Conservation (phyloP, 2,329 filamentous ascomycete genomes). For the Diatrype stigma region DNA sequence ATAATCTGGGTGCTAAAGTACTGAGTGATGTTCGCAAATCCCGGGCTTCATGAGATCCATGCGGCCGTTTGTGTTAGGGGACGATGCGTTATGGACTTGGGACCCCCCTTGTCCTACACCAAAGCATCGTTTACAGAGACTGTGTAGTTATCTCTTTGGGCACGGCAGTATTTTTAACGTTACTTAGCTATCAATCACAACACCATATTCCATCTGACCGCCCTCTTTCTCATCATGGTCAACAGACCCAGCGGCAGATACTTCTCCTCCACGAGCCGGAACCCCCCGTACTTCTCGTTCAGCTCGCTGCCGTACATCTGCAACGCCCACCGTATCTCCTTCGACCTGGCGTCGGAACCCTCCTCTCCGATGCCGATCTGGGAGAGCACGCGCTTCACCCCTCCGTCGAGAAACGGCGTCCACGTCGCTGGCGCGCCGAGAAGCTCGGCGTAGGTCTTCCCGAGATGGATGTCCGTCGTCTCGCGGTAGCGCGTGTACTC, state of each 20-base stretch:
- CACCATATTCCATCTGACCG: slow-evolving; percentile 37
- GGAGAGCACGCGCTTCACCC: slow-evolving; percentile 18
- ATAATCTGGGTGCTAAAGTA: no score
- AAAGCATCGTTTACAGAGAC: no score
- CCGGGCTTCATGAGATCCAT: no score
- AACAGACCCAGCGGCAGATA: slow-evolving; percentile 35
- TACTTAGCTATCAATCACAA: slow-evolving; percentile 26
- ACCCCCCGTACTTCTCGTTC: slow-evolving; percentile 29
- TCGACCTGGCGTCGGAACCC: slow-evolving; percentile 8
- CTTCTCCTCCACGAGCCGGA: slow-evolving; percentile 34
- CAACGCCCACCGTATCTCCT: slow-evolving; percentile 31
- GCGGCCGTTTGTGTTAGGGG: no score
- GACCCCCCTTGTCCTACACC: no score
- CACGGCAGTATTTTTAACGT: no score
- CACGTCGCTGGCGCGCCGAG: slow-evolving; percentile 17
- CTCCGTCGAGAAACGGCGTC: slow-evolving; percentile 18
- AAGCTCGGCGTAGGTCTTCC: slow-evolving; percentile 20
- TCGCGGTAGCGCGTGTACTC: slow-evolving; percentile 32
- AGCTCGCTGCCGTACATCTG: slow-evolving; percentile 32
- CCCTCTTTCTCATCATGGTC: slow-evolving; percentile 35
- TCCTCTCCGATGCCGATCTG: slow-evolving; percentile 3
- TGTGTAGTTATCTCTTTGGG: no score
- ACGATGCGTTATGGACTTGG: no score
- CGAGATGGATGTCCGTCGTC: slow-evolving; percentile 12
- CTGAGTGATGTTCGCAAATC: no score